A percentile compares a stretch with the other conserved stretches of the same genome.
Evolutionary conservation across 1,284 basidiomycete genomes (phyloP).

Genomic region (Ustilago cynodontis): DNA sequence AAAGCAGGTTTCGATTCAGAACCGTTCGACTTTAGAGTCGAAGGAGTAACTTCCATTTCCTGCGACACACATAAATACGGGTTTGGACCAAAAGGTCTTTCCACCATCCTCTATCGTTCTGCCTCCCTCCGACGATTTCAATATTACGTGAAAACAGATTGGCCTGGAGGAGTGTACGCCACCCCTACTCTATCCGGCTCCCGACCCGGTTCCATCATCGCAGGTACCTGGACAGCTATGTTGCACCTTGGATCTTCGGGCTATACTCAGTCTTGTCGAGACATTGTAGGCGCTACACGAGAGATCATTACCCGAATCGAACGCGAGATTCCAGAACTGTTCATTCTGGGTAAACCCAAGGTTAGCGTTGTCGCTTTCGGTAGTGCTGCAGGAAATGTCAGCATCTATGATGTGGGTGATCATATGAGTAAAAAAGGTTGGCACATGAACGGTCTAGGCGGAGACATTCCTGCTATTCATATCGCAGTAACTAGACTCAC

Average conservation of each 20-base stretch:
- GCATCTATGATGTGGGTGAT: constrained; percentile 90
- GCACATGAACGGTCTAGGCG: constrained; percentile 87
- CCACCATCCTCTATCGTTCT: constrained; percentile 63
- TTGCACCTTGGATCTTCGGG: constrained; percentile 91
- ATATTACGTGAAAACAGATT: constrained; percentile 68
- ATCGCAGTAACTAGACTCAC: constrained; percentile 91
- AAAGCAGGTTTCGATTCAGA: constrained; percentile 62
- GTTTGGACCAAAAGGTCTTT: constrained; percentile 68
- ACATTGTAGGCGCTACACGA: constrained; percentile 82
- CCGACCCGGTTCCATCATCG: constrained; percentile 90
- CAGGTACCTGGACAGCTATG: constrained; percentile 96
- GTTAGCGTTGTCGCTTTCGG: constrained; percentile 92
- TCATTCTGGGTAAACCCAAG: constrained; percentile 87
- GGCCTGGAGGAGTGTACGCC: constrained; percentile 69
- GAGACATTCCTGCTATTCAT: constrained; percentile 83
- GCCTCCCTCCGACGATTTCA: constrained; percentile 63
- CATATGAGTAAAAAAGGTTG: constrained; percentile 79
- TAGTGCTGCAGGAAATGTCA: constrained; percentile 73
- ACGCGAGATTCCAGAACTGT: constrained; percentile 78
- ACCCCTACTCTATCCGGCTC: constrained; percentile 59
- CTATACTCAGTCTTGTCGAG: constrained; percentile 87
- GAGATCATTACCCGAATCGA: constrained; percentile 78
- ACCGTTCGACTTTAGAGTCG: constrained; percentile 68
- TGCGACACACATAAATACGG: constrained; percentile 70
- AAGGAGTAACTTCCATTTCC: constrained; percentile 66